Conservation (phyloP, 2,329 filamentous ascomycete species). For the Alternaria triticina region DNA sequence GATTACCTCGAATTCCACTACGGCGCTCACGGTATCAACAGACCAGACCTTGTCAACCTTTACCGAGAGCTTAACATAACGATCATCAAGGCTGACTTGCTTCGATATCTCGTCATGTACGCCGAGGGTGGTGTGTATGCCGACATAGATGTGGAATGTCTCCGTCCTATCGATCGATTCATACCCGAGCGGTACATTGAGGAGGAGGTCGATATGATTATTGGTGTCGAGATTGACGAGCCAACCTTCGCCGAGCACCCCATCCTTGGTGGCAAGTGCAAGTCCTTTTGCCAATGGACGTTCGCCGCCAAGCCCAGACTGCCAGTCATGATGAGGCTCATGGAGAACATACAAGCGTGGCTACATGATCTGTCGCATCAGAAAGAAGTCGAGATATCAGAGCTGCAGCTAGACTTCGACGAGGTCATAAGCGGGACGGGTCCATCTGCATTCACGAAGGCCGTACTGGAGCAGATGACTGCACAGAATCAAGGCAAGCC, state of each 20-base stretch:
- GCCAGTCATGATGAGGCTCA: slow-evolving; percentile 71
- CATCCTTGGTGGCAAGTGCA: slow-evolving; percentile 70
- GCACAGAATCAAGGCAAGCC: slow-evolving; percentile 49
- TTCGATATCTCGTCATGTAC: slow-evolving; percentile 72
- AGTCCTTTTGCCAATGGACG: slow-evolving; percentile 78
- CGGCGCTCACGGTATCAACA: slow-evolving; percentile 68
- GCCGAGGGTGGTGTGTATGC: slow-evolving; percentile 68
- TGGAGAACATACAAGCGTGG: slow-evolving; percentile 73
- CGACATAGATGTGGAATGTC: slow-evolving; percentile 65
- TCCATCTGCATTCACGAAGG: slow-evolving; percentile 71
- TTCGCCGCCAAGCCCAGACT: slow-evolving; percentile 72
- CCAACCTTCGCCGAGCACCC: slow-evolving; percentile 68
- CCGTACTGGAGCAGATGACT: slow-evolving; percentile 70
- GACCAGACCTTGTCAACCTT: slow-evolving; percentile 58
- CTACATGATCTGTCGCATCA: slow-evolving; percentile 64
- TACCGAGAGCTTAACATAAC: slow-evolving; percentile 53
- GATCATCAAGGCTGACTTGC: slow-evolving; percentile 71
- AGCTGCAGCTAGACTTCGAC: slow-evolving; percentile 73
- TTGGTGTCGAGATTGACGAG: slow-evolving; percentile 74
- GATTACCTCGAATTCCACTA: slow-evolving; percentile 73
- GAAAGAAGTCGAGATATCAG: slow-evolving; percentile 64
- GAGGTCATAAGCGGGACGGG: slow-evolving; percentile 77
- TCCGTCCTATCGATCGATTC: slow-evolving; percentile 62
- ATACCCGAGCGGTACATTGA: slow-evolving; percentile 69
- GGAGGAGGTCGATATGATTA: slow-evolving; percentile 71